phyloP scores from a whole-genome alignment of 345 rosid species.

The Syzygium jambos region DNA sequence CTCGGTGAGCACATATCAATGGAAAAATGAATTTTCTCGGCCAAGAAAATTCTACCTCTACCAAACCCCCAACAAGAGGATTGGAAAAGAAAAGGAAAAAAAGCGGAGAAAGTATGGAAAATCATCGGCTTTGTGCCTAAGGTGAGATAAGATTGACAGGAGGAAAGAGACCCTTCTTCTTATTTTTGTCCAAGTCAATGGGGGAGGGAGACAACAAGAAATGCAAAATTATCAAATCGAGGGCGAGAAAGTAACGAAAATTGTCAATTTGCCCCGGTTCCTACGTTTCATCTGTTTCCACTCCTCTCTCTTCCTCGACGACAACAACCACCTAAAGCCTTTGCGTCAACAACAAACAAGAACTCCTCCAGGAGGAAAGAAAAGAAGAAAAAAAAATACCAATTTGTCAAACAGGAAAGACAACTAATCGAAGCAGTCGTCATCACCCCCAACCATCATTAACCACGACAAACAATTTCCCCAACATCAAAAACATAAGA shows the following conservation, averaged over 20 bases:
- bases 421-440: neutral
- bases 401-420: neutral
- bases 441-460: neutral
- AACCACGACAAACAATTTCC: neutral
- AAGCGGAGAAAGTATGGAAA: no score
- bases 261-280: neutral
- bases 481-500: no score
- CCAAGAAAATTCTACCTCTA: neutral
- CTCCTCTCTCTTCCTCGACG: neutral
- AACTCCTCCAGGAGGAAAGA: neutral
- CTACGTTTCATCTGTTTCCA: neutral
- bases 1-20: neutral
- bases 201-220: neutral
- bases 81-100: neutral
- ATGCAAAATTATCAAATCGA: neutral
- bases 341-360: neutral
- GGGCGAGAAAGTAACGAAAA: neutral
- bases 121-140: neutral
- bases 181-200: neutral
- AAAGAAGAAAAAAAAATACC: neutral
- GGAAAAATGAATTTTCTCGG: neutral
- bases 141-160: neutral
- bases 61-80: neutral
- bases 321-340: neutral
- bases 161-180: neutral